Base-by-base conservation (phyloP, 1,284 basidiomycete genomes). In the Papiliotrema laurentii region DNA sequence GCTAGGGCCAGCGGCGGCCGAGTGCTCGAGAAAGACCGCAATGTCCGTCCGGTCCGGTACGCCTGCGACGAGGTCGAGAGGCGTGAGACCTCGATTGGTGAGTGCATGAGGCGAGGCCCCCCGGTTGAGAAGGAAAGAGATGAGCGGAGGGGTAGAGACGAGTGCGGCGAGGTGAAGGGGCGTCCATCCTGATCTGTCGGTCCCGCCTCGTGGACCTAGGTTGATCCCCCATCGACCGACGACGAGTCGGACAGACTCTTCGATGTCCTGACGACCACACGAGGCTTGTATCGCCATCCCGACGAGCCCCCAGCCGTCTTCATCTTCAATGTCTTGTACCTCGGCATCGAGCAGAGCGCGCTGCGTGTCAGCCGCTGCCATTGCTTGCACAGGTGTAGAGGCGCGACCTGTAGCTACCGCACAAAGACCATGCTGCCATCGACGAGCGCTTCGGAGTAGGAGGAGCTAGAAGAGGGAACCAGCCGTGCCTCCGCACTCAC, bases 111-210 rank as follows among this genome's bases (percentile, higher is more conserved):
- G 83, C 11, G 87, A 89, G 49, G 87, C 87, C 35, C 92, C 91
- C 59, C 90, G 88, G 16, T 89, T 93, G 72, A 97, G 84, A 24
- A 98, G 79, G 76, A 90, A 87, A 0, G 91, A 89, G 30, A 97
- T 83, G 16, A 97, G 78, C 1, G 92, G 92, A 5, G 93, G 86
- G 30, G 94, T 90, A 13, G 90, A 85, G 40, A 89, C 77, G 49
- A 97, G 75, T 14, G 86, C 87, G 10, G 93, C 91, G 76, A 94
- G 87, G 68, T 97, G 94, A n/a, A 98, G 77, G 1, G 93, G 84
- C 3, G 89, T 92, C 93, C 93, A 97, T 35, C 93, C 92, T 16
- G 37, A 22, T 26, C 50, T 47, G 53, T 66, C 63, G 28, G 59
- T 53, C 2, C 63, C 62, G 6, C 41, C 47, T 30, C 63, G 47